A percentile compares a stretch with the other conserved stretches of the same genome.
These are phyloP conservation scores for Tricholoma flavovirens DNA, from an alignment of 768 basidiomycete genomes.

Conservation along the genomic window DNA sequence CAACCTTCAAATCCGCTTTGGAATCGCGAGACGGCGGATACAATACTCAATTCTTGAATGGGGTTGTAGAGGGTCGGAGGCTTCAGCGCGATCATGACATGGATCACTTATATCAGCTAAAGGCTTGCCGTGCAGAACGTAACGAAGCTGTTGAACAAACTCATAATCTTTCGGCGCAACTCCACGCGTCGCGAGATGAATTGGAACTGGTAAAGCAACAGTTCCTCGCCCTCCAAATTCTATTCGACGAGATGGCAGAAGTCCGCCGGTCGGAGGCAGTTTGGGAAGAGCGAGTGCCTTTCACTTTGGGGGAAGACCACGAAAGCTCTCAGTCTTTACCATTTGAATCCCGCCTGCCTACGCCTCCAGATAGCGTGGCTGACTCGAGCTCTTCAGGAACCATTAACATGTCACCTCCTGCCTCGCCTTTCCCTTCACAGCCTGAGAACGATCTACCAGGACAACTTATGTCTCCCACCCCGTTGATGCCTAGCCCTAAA, in stretches of 20 bases:
- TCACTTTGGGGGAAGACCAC: background rate
- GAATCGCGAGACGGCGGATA: constrained; percentile 9
- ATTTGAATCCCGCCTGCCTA: background rate
- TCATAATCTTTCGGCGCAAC: constrained; percentile 8
- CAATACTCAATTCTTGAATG: constrained; percentile 10
- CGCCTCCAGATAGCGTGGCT: background rate
- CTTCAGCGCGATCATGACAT: constrained; percentile 7
- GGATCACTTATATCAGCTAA: constrained; percentile 4
- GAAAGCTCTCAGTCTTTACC: background rate
- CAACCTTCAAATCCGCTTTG: constrained; percentile 10
- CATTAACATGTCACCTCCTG: background rate
- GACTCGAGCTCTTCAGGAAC: background rate
- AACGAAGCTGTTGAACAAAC: constrained; percentile 14
- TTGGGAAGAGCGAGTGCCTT: background rate
- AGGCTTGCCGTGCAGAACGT: constrained; percentile 15
- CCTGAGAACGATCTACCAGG: background rate
- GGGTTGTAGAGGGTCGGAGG: constrained; percentile 12
- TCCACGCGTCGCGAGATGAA: constrained; percentile 13
- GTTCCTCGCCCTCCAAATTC: constrained; percentile 14
- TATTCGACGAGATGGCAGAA: constrained; percentile 6
- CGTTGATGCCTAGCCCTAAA: background rate
- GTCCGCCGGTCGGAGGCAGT: background rate
- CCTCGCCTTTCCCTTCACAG: background rate
- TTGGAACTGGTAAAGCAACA: constrained; percentile 16
- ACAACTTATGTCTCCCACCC: background rate